phyloP scores from a whole-genome alignment of 306 rosid species.

The Prunus armeniaca region DNA sequence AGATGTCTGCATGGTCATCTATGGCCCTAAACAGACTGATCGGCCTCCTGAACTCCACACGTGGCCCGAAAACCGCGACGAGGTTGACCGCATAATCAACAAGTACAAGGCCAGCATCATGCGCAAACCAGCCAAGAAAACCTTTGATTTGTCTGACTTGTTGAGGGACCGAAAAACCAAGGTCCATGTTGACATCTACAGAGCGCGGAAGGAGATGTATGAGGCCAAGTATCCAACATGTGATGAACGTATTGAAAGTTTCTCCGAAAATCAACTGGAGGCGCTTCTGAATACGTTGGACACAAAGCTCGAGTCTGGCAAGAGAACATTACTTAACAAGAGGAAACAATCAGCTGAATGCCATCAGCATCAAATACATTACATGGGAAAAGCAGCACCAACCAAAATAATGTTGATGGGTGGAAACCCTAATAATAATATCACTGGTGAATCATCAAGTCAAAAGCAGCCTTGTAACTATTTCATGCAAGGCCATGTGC shows the following conservation, averaged over 20 bases:
- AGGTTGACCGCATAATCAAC: slow-evolving; percentile 3
- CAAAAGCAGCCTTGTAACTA: neutral
- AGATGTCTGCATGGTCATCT: slow-evolving; percentile 13
- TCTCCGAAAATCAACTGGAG: neutral
- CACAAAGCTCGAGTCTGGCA: neutral
- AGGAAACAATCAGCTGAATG: neutral
- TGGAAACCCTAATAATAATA: neutral
- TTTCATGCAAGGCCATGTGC: neutral
- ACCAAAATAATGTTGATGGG: neutral
- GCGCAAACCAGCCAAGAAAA: slow-evolving; percentile 1
- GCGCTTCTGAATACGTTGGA: neutral
- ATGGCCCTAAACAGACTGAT: neutral
- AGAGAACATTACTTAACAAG: neutral
- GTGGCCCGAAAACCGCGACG: neutral
- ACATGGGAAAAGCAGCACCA: neutral
- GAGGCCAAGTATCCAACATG: slow-evolving; percentile 13
- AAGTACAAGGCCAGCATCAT: neutral
- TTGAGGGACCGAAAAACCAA: neutral
- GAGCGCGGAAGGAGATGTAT: neutral
- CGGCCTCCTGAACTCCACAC: neutral
- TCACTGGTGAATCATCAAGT: neutral
- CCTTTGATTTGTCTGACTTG: neutral
- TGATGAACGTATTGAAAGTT: slow-evolving; percentile 1
- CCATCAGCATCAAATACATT: neutral
- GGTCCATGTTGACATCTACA: neutral